Evolutionary conservation across 2,329 filamentous ascomycete genomes (phyloP), one percentile per base, ranked within the genome.

Genomic region (Trichophyton equinum): DNA sequence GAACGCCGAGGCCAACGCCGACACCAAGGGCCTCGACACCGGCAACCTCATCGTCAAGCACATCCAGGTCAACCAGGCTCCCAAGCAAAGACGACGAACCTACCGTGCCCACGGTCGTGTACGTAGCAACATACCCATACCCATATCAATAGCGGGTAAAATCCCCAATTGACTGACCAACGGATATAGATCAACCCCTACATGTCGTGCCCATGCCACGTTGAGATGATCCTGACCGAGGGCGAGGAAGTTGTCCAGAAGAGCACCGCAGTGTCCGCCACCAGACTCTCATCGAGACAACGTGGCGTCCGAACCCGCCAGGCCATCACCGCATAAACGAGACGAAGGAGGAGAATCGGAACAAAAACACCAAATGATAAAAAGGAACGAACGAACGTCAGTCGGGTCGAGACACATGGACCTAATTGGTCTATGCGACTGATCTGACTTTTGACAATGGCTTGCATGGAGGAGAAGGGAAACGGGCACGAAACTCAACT

Each of bases 51-150:
- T 97, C 77, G 89, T 99, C 82, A 96, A 96, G 89, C 95, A 96
- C 88, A 99, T 99, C 82, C 94, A 99, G 84, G 94, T 99, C 85
- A 99, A 99, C 89, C 94, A 99, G 85, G 95, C 94, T 72, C 94
- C 94, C 75, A 97, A 97, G 88, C 92, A 97, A 85, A 87, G 94
- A 78, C 86, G 94, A 82, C 88, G 94, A 79, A 99, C 94, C 77
- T 99, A 99, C 89, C 91, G 94, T 86, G 95, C 95, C 68, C 94
- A 99, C 85, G 94, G 94, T 86, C 91, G 94, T 84, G 92, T 96
- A 95, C 74, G 91, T 90, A 30, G 27, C 27, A 22, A 22, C 22
- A 72, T 62, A 61, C 59, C 25, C n/a, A 36, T 22, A 15, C 30
- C 18, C 15, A 53, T 36, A 18, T 13, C 11, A 36, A 7, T n/a